Percentiles rank a stretch among this genome's conserved stretches.
phyloP scores from a whole-genome alignment of 1,139 yeast genomes.

The Saccharomyces pastorianus region DNA sequence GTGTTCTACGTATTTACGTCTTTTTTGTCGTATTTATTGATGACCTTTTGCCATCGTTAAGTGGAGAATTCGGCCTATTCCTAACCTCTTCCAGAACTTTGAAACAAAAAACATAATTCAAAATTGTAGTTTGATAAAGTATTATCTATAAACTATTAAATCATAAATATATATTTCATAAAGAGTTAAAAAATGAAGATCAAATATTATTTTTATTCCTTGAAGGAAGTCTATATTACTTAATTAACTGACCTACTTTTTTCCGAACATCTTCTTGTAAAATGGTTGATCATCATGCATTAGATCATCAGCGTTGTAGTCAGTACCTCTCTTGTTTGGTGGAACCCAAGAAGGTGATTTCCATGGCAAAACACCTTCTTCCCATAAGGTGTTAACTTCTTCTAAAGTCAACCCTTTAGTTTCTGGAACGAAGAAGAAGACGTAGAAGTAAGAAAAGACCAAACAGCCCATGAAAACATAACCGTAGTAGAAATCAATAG shows the following conservation, averaged over 20 bases:
- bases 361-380: conserved; percentile 40
- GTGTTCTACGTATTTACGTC: background rate
- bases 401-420: conserved; percentile 67
- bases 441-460: conserved; percentile 53
- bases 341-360: conserved; percentile 34
- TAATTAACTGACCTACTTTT: conserved; percentile 21
- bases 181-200: background rate
- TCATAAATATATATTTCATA: background rate
- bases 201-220: background rate
- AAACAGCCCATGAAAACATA: conserved; percentile 70
- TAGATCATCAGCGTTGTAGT: conserved; percentile 22
- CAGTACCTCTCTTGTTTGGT: conserved; percentile 31
- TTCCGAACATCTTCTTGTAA: conserved; percentile 25
- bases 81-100: background rate
- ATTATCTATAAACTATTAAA: background rate
- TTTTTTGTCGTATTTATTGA: background rate
- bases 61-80: background rate
- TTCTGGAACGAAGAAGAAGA: conserved; percentile 60
- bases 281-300: conserved; percentile 22
- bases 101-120: background rate
- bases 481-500: conserved; percentile 44
- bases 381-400: conserved; percentile 59
- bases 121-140: background rate
- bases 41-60: background rate
- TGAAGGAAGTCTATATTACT: background rate